Base-by-base conservation (phyloP, 2,329 filamentous ascomycete species). In the Talaromyces sp. region DNA sequence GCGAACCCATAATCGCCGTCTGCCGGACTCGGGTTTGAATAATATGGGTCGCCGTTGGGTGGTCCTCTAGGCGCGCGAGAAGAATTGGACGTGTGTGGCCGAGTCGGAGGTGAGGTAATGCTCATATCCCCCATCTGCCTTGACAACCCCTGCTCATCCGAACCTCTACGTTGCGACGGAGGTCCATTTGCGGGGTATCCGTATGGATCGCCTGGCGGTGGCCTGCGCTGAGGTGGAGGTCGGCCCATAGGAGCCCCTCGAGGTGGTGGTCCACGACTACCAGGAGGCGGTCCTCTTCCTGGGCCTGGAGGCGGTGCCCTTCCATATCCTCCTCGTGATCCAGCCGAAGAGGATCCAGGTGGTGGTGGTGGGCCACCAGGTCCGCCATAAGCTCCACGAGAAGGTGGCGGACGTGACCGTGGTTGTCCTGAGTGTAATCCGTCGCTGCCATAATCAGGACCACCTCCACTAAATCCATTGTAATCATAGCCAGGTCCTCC, bases 1-100 rank as follows among this genome's bases (percentile, higher is more conserved):
- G 35, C 43, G 37, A 43, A 60, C 5, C 55, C 59, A 22, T 53
- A 57, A 31, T 48, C 58, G 25, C 53, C 39, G 39, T 50, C 43
- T 7, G 46, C 48, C 13, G 40, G 45, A 28, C 46, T 35, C 1
- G 21, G 33, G 10, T 54, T 50, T 17, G 36, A 17, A 41, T 60
- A 53, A 39, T 37, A 45, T 4, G 66, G 66, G 28, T 63, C 65
- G 36, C 63, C 65, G 43, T 64, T 63, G 56, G 55, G 46, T 4
- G 45, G 52, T 37, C 28, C 45, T 31, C 68, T 66, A 22, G 70
- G 70, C 19, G 68, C 69, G 41, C 70, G 67, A 61, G 67, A 71
- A 33, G 65, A 69, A 58, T 72, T 69, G 11, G 74, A 73, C 5
- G 74, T 76, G 59, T 73, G 72, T n/a, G 74, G 73, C 31, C 74